Conservation (phyloP, 441 rosid species). For the Brassica balearica region DNA sequence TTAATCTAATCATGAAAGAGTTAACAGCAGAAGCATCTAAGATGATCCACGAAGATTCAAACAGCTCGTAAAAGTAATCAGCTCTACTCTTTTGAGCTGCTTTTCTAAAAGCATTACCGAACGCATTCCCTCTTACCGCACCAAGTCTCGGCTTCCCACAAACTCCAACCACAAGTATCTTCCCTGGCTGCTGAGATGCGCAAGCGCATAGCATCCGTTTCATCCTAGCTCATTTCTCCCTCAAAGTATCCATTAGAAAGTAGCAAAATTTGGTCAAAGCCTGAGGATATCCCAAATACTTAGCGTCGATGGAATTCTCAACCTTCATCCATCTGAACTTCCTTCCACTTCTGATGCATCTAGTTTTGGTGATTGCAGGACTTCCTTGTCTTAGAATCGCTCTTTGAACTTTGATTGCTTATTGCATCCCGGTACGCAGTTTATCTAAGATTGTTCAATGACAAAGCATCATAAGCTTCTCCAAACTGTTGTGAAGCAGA, state of each 20-base stretch:
- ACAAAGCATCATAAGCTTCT: conserved; percentile 84
- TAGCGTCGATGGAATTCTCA: conserved; percentile 75
- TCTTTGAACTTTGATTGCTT: conserved; percentile 87
- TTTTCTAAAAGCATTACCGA: conserved; percentile 83
- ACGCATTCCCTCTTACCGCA: conserved; percentile 85
- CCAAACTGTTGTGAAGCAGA: conserved; percentile 92
- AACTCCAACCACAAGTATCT: conserved; percentile 87
- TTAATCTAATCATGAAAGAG: conserved; percentile 83
- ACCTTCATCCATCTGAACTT: conserved; percentile 96
- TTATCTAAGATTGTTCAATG: conserved; percentile 74
- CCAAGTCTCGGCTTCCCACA: conserved; percentile 92
- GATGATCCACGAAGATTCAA: conserved; percentile 94
- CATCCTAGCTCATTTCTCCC: conserved; percentile 88
- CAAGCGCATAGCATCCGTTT: conserved; percentile 93
- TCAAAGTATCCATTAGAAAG: conserved; percentile 94
- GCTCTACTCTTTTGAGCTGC: conserved; percentile 86
- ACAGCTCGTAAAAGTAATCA: conserved; percentile 85
- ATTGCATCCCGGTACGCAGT: conserved; percentile 83
- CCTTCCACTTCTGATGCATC: conserved; percentile 83
- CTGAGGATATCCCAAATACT: conserved; percentile 87
- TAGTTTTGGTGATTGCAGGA: conserved; percentile 78
- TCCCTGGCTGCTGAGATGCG: conserved; percentile 60
- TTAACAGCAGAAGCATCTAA: conserved; percentile 76
- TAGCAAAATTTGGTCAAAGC: conserved; percentile 92
- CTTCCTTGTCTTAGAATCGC: conserved; percentile 95